Percentiles rank a stretch among this genome's conserved stretches.
These are phyloP conservation scores for Knufia fluminis DNA, from an alignment of 2,329 filamentous ascomycete species.

Conservation along the genomic window DNA sequence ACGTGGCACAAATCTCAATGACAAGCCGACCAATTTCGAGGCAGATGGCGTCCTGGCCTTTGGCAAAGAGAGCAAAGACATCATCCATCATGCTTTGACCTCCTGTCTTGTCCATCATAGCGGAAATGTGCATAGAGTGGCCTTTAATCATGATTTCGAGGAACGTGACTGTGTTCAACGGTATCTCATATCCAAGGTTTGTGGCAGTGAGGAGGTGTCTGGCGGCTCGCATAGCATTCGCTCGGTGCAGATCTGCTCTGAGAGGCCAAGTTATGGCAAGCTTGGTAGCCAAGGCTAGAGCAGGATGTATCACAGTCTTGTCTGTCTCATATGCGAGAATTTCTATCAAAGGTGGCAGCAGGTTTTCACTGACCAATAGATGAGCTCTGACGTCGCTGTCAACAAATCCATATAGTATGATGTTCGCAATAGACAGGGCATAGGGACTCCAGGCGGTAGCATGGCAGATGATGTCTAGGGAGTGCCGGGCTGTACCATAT, in stretches of 20 bases:
- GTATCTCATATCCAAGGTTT: constrained; percentile 7
- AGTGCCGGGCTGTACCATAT: not conserved
- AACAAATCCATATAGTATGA: constrained; percentile 13
- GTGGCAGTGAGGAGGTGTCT: not conserved
- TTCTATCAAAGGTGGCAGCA: constrained; percentile 1
- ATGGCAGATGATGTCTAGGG: not conserved
- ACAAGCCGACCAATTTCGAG: constrained; percentile 7
- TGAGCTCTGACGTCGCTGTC: constrained; percentile 14
- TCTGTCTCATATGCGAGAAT: constrained; percentile 6
- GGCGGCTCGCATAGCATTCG: not conserved
- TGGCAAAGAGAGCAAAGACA: constrained; percentile 1
- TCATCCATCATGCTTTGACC: constrained; percentile 1
- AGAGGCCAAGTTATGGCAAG: constrained; percentile 10
- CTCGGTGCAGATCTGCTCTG: not conserved
- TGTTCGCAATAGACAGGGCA: not conserved
- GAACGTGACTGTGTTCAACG: constrained; percentile 5
- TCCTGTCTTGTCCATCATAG: not conserved
- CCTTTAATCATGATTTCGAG: constrained; percentile 7
- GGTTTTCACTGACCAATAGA: constrained; percentile 2
- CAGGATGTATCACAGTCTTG: constrained; percentile 13
- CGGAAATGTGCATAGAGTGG: constrained; percentile 2
- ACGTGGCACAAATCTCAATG: constrained; percentile 2
- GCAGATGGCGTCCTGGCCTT: constrained; percentile 7
- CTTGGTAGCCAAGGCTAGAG: constrained; percentile 14
- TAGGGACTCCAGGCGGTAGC: not conserved